phyloP scores from a whole-genome alignment of 2,329 filamentous ascomycete species.

The Colletotrichum sp. region DNA sequence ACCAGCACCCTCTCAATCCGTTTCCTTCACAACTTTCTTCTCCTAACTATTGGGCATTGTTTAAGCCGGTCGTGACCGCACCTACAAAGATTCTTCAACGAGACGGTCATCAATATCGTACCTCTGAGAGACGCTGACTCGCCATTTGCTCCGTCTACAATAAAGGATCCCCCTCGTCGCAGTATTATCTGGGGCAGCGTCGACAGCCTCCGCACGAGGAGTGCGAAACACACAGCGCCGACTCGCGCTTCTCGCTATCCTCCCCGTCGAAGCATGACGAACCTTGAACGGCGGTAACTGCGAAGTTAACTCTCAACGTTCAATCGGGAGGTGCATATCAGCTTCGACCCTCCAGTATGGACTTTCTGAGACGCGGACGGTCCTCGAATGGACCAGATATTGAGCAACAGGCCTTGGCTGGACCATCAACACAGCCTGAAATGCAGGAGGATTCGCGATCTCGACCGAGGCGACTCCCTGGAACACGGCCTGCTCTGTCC shows the following conservation, averaged over 20 bases:
- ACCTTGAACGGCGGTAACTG: not conserved
- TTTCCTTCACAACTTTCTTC: not conserved
- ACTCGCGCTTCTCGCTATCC: not conserved
- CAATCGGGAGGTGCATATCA: not conserved
- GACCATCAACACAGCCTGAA: constrained; percentile 10
- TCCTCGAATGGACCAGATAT: not conserved
- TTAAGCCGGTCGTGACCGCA: not conserved
- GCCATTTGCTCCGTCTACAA: not conserved
- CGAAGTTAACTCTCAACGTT: not conserved
- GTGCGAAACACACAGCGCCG: not conserved
- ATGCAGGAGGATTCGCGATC: constrained; percentile 11
- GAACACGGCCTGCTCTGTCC: not conserved
- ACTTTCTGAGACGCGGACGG: constrained; percentile 13
- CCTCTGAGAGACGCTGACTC: not conserved
- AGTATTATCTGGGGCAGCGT: not conserved
- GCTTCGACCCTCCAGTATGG: not conserved
- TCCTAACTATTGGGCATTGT: not conserved
- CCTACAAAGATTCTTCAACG: not conserved
- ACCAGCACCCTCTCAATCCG: not conserved
- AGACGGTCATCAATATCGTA: not conserved
- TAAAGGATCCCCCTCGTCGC: not conserved
- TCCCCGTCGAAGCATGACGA: not conserved
- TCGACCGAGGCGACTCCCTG: not conserved
- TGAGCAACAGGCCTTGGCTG: constrained; percentile 13
- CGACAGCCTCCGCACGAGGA: not conserved